Evolutionary conservation across 2,329 filamentous ascomycete genomes (phyloP).

Genomic region (Zymoseptoria pseudotritici): DNA sequence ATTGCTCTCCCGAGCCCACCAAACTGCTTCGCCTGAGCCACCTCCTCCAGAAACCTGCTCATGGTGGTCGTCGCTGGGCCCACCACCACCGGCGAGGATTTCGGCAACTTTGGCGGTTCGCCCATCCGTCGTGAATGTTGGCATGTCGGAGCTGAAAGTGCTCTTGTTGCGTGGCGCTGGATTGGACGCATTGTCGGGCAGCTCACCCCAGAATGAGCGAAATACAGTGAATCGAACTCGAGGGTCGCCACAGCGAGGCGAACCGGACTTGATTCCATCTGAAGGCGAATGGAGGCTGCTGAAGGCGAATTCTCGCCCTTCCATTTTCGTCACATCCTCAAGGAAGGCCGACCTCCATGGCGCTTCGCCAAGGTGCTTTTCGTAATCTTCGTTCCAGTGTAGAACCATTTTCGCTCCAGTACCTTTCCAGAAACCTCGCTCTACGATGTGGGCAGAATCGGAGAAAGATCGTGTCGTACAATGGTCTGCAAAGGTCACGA

Average conservation of each 20-base stretch:
- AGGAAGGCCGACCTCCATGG: neutral
- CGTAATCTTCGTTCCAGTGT: neutral
- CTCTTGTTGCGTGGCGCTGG: constrained; percentile 59
- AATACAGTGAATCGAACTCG: neutral
- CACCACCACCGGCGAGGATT: constrained; percentile 49
- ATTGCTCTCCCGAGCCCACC: neutral
- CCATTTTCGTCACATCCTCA: neutral
- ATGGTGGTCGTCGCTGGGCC: constrained; percentile 37
- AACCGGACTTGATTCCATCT: too few relatives aligned
- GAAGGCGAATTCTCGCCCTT: neutral
- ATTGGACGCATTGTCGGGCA: neutral
- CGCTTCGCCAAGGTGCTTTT: neutral
- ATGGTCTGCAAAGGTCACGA: neutral
- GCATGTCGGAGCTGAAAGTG: constrained; percentile 66
- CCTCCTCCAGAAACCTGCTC: constrained; percentile 52
- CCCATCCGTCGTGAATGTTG: constrained; percentile 76
- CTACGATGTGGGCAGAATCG: too few relatives aligned
- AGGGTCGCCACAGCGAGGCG: neutral
- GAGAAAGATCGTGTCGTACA: neutral
- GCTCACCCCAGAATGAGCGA: neutral
- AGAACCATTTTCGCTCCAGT: neutral
- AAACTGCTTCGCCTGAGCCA: constrained; percentile 54
- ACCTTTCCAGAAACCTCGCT: neutral
- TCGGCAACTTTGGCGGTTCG: constrained; percentile 78
- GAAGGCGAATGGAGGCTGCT: neutral